phyloP scores from a whole-genome alignment of 257 asterid species.

The Plantago elongata region DNA sequence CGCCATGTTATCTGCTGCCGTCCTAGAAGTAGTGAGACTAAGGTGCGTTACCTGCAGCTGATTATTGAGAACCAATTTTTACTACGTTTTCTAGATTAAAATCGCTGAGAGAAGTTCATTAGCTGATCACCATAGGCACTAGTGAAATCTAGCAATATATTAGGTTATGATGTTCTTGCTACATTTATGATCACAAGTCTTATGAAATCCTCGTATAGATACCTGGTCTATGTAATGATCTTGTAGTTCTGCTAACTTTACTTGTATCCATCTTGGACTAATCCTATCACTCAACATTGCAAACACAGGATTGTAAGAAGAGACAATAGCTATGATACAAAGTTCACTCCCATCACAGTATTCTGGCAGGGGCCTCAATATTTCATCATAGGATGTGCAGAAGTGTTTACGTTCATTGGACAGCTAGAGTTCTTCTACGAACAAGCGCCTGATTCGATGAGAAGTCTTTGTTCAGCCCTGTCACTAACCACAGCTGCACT shows the following conservation, averaged over 20 bases:
- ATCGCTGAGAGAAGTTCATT: too few relatives aligned
- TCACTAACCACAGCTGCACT: conserved; percentile 52
- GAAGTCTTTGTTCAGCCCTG: conserved; percentile 59
- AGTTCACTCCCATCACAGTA: conserved; percentile 36
- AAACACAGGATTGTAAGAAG: conserved; percentile 22
- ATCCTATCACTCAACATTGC: neutral
- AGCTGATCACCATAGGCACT: too few relatives aligned
- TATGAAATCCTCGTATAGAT: too few relatives aligned
- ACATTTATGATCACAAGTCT: too few relatives aligned
- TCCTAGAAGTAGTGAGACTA: conserved; percentile 36
- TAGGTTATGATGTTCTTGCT: too few relatives aligned
- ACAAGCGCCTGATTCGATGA: conserved; percentile 60
- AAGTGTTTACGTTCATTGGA: conserved; percentile 47
- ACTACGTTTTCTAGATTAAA: too few relatives aligned
- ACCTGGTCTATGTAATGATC: too few relatives aligned
- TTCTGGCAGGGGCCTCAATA: conserved; percentile 55
- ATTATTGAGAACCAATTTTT: too few relatives aligned
- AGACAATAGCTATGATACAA: conserved; percentile 26
- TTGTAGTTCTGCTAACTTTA: neutral
- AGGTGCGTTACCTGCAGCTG: neutral
- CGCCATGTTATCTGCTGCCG: conserved; percentile 41
- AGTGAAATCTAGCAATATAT: too few relatives aligned
- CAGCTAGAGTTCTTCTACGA: conserved; percentile 56
- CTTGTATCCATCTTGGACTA: neutral
- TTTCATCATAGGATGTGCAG: conserved; percentile 51